Base-by-base conservation (phyloP, 805 yeast genomes). In the Barnettozyma populi region DNA sequence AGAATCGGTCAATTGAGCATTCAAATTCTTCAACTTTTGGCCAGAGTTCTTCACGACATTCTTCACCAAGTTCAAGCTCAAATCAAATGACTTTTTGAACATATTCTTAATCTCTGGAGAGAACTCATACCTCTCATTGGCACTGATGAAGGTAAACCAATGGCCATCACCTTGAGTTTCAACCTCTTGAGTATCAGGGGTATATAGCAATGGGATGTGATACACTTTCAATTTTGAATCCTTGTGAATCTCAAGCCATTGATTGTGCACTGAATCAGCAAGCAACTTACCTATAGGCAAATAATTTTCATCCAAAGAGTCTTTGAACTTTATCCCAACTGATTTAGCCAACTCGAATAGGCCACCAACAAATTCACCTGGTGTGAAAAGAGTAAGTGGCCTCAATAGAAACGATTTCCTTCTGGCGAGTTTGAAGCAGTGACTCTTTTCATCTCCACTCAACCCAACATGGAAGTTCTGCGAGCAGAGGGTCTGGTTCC, bases 301-400 rank as follows among this genome's bases (percentile, higher is more conserved):
- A 29, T 34, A 51, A 34, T n/a, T 45, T 29, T 37, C 48, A 40
- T 45, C 50, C 9, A 46, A 10, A 4, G 45, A 36, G 21, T 45
- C 50, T 27, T 43, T 43, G n/a, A 39, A n/a, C 34, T 34, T 43
- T 18, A 2, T 32, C 6, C 11, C 43, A 2, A 66, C 57, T 1
- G 66, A 45, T 2, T 65, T 62, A 46, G 76, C 70, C 41, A 43
- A 24, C 18, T 66, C 67, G 57, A 68, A 79, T 3, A 79, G 53
- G 0, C 75, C 82, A 2, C 84, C 85, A 1, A 79, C 72, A 49
- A 71, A 68, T 0, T 76, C 68, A 18, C 67, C 64, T 0, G 82
- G 81, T 13, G 72, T 59, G 55, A 63, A 77, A 16, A 74, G 58
- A 2, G 71, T 65, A 5, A 71, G 44, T 23, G 67, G 57, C 43